A percentile compares a stretch with the other conserved stretches of the same genome.
Conservation (phyloP, 768 basidiomycete genomes). For the Phlebiopsis gigantea region DNA sequence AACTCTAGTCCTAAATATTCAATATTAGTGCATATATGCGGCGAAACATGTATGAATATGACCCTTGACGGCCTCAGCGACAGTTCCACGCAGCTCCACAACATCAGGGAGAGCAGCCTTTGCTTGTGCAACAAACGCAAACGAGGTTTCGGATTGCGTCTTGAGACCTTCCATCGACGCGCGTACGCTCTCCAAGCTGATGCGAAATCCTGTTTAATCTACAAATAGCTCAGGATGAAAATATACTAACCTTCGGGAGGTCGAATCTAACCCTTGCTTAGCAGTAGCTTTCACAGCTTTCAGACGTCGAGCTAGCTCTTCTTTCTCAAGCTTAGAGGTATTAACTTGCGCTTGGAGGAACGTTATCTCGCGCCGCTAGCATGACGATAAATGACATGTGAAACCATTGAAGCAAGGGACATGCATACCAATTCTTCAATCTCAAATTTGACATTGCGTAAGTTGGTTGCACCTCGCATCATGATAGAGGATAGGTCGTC, state of each 20-base stretch:
- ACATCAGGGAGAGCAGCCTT: conserved; percentile 19
- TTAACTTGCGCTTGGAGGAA: conserved; percentile 20
- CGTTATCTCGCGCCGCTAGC: conserved; percentile 22
- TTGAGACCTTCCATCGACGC: conserved; percentile 18
- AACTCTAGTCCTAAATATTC: conserved; percentile 17
- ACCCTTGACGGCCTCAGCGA: conserved; percentile 17
- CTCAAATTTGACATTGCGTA: conserved; percentile 21
- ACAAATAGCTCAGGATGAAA: neutral
- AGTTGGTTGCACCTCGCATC: conserved; percentile 25
- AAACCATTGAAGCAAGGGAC: neutral
- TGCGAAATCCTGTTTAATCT: conserved; percentile 4
- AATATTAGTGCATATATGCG: neutral
- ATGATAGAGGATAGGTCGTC: conserved; percentile 26
- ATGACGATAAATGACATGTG: no score
- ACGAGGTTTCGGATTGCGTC: conserved; percentile 18
- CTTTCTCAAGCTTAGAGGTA: conserved; percentile 17
- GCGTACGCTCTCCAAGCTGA: conserved; percentile 18
- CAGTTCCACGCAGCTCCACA: conserved; percentile 15
- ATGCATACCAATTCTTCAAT: conserved; percentile 21
- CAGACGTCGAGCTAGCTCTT: conserved; percentile 19
- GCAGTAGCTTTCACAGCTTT: conserved; percentile 21
- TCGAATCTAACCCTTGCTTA: conserved; percentile 19
- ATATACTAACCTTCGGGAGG: conserved; percentile 17
- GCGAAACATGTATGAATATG: neutral
- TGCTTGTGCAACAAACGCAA: conserved; percentile 15